These are phyloP conservation scores for Mycena sp. DNA, from an alignment of 1,284 basidiomycete species.

Conservation along the genomic window DNA sequence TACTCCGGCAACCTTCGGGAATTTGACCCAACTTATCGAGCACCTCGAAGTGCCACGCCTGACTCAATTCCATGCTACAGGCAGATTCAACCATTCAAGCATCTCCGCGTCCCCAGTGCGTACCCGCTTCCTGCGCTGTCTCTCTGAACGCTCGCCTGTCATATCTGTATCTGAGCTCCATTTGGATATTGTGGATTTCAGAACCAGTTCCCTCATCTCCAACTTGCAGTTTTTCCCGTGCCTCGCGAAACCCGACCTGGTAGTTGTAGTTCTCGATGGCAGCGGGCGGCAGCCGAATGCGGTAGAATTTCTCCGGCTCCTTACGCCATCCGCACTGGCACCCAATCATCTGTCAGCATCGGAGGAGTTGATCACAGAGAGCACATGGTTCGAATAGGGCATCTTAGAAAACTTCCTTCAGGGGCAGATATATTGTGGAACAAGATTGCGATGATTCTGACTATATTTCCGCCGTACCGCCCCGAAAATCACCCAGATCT, in stretches of 20 bases:
- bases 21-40: not conserved
- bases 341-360: not conserved
- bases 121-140: not conserved
- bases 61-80: not conserved
- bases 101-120: not conserved
- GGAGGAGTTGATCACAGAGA: not conserved
- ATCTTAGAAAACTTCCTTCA: not conserved
- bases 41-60: not conserved
- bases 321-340: not conserved
- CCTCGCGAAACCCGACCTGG: not conserved
- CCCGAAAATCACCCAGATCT: not conserved
- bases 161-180: not conserved
- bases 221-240: not conserved
- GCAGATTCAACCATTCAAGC: not conserved
- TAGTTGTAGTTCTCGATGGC: not conserved
- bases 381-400: not conserved
- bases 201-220: not conserved
- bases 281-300: not conserved
- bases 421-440: not conserved
- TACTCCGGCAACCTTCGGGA: not conserved
- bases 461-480: conserved; percentile 3
- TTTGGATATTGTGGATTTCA: not conserved
- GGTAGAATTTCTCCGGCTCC: not conserved
- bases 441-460: conserved; percentile 4
- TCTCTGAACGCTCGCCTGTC: not conserved